Evolutionary conservation across 257 asterid species (phyloP).

Genomic region (Dorcoceras hygrometricum): DNA sequence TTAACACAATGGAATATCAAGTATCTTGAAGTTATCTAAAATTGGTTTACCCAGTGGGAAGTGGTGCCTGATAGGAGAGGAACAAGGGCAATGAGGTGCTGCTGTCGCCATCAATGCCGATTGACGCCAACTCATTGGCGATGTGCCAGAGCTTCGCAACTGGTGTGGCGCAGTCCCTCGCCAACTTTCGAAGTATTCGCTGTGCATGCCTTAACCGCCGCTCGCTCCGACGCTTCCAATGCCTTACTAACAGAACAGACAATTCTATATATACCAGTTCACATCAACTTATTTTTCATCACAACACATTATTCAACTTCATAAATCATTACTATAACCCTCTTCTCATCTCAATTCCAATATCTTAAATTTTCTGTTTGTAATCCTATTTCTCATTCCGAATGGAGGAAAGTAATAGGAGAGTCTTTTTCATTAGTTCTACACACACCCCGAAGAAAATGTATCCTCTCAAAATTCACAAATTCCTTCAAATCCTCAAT

Average conservation of each 20-base stretch:
- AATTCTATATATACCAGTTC: no score
- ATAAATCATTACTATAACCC: no score
- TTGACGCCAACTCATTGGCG: conserved; percentile 49
- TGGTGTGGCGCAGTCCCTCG: conserved; percentile 61
- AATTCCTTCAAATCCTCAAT: no score
- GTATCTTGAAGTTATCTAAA: not conserved
- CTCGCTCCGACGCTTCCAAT: conserved; percentile 44
- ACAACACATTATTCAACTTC: no score
- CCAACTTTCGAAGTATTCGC: conserved; percentile 57
- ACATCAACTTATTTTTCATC: no score
- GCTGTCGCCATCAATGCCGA: conserved; percentile 28
- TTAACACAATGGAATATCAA: not conserved
- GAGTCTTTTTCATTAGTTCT: no score
- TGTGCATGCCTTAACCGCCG: conserved; percentile 48
- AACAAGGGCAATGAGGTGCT: conserved; percentile 34
- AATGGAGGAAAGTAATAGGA: no score
- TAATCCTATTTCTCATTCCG: no score
- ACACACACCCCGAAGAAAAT: no score
- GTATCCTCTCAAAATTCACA: no score
- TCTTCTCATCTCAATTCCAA: no score
- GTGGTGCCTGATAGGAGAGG: conserved; percentile 46
- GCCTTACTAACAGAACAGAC: conserved; percentile 33
- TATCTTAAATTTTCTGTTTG: no score
- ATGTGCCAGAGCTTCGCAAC: conserved; percentile 54
- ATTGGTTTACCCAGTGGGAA: conserved; percentile 53